Conservation (phyloP, 495 filamentous ascomycete species). For the Aspergillus conjunctus region DNA sequence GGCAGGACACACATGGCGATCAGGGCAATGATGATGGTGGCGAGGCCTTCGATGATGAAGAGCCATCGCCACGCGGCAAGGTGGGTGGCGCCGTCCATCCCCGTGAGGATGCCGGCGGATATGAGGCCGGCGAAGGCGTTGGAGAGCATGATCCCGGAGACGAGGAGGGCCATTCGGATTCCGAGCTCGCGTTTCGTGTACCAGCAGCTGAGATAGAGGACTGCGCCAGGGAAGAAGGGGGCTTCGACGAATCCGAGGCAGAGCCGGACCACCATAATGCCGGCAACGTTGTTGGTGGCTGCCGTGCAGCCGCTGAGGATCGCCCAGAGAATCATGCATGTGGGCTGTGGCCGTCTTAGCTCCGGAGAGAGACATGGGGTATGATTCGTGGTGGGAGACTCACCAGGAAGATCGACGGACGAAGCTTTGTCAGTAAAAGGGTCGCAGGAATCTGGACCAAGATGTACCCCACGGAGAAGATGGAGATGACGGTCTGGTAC, state of each 20-base stretch:
- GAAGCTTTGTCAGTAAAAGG: conserved; percentile 44
- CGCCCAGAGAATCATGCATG: conserved; percentile 66
- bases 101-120: conserved; percentile 44
- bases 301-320: conserved; percentile 61
- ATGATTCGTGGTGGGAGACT: conserved; percentile 12
- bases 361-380: neutral
- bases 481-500: conserved; percentile 62
- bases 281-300: conserved; percentile 44
- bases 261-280: conserved; percentile 56
- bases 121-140: conserved; percentile 65
- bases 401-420: conserved; percentile 61
- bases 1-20: conserved; percentile 64
- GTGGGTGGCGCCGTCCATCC: conserved; percentile 53
- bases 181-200: conserved; percentile 60
- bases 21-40: conserved; percentile 55
- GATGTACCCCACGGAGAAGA: conserved; percentile 64
- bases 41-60: conserved; percentile 64
- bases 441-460: conserved; percentile 17
- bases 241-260: conserved; percentile 52
- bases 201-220: conserved; percentile 65
- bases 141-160: conserved; percentile 58
- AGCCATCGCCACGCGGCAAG: conserved; percentile 66
- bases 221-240: conserved; percentile 62
- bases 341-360: conserved; percentile 29
- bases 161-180: conserved; percentile 58